A percentile compares a stretch with the other conserved stretches of the same genome.
phyloP scores from a whole-genome alignment of 139 green algal species.

The Chlamydomonas sp. region DNA sequence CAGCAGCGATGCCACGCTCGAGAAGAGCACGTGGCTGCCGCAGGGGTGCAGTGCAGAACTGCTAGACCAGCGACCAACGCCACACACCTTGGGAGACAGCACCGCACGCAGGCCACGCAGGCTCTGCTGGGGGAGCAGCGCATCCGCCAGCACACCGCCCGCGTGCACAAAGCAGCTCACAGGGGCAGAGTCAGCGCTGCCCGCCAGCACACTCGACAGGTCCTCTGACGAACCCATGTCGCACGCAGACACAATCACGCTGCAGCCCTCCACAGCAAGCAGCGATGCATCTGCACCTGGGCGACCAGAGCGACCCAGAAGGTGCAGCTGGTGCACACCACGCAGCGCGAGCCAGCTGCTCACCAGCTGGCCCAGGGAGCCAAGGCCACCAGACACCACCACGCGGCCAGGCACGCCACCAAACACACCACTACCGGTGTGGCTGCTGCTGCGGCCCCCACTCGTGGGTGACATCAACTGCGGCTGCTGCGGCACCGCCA shows the following conservation, averaged over 20 bases:
- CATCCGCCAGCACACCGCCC: constrained; percentile 49
- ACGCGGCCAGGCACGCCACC: constrained; percentile 15
- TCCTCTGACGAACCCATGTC: constrained; percentile 40
- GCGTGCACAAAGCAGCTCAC: constrained; percentile 40
- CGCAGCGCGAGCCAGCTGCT: constrained; percentile 57
- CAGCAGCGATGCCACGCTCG: constrained; percentile 55
- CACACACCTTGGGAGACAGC: constrained; percentile 49
- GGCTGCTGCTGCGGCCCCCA: too few species aligned
- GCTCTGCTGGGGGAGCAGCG: constrained; percentile 32
- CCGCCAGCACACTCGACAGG: constrained; percentile 20
- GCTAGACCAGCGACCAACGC: neutral
- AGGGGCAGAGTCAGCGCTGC: neutral
- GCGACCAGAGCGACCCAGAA: too few species aligned
- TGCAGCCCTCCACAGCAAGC: too few species aligned
- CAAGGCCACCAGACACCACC: constrained; percentile 62
- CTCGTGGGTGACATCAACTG: too few species aligned
- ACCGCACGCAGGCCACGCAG: constrained; percentile 21
- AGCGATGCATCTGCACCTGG: too few species aligned
- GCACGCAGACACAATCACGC: neutral
- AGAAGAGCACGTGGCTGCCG: constrained; percentile 53
- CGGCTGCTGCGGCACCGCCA: constrained; percentile 19
- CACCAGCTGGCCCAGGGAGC: constrained; percentile 54
- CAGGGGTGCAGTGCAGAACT: constrained; percentile 16
- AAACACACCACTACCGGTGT: too few species aligned
- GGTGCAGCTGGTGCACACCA: too few species aligned